Conservation (phyloP, 352 stramenopile genomes). For the Pythium rhizo-oryzae region DNA sequence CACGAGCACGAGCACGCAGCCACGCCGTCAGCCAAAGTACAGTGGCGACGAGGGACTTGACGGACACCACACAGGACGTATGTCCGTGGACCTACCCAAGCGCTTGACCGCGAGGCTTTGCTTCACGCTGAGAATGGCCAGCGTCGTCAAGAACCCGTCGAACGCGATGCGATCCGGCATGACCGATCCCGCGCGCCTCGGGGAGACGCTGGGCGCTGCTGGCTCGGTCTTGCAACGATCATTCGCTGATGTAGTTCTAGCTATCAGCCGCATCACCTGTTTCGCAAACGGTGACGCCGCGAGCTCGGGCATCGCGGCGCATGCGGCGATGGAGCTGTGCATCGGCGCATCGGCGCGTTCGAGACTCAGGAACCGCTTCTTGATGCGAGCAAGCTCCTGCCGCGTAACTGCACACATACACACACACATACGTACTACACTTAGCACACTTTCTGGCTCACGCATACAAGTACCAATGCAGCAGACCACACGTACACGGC, state of each 20-base stretch:
- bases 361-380: constrained; percentile 43
- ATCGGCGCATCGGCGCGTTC: constrained; percentile 23
- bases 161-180: constrained; percentile 21
- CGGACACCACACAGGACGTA: not conserved
- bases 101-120: constrained; percentile 40
- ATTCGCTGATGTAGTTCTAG: no score
- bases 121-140: constrained; percentile 43
- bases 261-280: constrained; percentile 24
- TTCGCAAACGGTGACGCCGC: constrained; percentile 27
- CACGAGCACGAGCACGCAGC: no score
- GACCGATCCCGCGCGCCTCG: not conserved
- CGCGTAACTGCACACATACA: constrained; percentile 35
- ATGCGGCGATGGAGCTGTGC: constrained; percentile 3
- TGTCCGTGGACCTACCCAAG: not conserved
- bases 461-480: no score
- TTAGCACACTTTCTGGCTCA: no score
- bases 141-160: constrained; percentile 34
- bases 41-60: no score
- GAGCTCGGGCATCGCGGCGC: constrained; percentile 40
- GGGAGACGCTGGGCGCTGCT: no score
- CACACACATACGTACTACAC: not conserved
- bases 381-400: constrained; percentile 45
- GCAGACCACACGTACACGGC: no score
- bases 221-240: no score
- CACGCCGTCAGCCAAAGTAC: no score